Base-by-base conservation (phyloP, 257 asterid genomes). In the Penstemon newberryi region DNA sequence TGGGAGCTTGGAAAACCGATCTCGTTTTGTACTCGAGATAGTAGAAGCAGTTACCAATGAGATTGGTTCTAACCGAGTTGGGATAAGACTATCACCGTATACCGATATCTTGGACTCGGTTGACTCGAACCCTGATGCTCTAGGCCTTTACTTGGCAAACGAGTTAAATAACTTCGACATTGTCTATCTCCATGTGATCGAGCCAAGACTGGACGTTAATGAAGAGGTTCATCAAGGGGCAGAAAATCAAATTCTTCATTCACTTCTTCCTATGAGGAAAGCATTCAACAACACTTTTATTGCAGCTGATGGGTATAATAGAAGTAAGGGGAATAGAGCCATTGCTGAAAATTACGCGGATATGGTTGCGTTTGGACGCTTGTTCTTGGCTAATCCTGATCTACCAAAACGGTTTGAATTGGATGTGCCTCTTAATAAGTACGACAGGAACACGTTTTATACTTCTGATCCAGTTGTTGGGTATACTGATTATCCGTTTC, bases 371-470 rank as follows among this genome's bases (percentile, higher is more conserved):
- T 91, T 18, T 19, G 97, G 97, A 8, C 81, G 93, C 1, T 55
- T 74, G 19, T 89, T 89, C 76, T 77, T 91, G 79, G 88, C 95
- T 0, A 91, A 91, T 56, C 97, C 96, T 0, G 97, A 88, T 71
- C 81, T 88, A 40, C 88, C 87, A 0, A 63, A 41, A 65, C 74
- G 95, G 44, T 81, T 65, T 7, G 81, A 81, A 69, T 46, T 86
- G 58, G 81, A 81, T 54, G 90, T 88, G 0, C 82, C 85, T 33
- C 77, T 91, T 13, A 85, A 70, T 50, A 79, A 70, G 86, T 86
- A 86, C 7, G 70, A 75, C 3, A 45, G 95, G 76, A 75, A 74
- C 70, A 85, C 95, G 4, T 91, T 91, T 72, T 91, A 86, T 40
- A 78, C 70, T 0, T 55, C 78, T 0, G 89, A 91, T 85, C 95